Base-by-base conservation (phyloP, 176 grass and related monocot species). In the Oryza punctata region DNA sequence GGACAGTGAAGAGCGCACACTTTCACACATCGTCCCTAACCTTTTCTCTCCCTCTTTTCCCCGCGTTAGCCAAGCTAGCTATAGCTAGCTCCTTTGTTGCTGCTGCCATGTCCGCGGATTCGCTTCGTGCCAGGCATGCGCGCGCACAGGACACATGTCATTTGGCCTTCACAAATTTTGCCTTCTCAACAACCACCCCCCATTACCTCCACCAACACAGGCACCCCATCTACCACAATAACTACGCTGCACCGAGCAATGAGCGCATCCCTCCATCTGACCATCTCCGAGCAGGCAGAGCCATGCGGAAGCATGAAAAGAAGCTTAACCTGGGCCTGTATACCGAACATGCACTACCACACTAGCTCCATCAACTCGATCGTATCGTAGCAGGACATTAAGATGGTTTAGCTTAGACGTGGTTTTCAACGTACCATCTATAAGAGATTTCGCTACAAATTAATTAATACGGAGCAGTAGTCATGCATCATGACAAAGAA, bases 121-220 rank as follows among this genome's bases (percentile, higher is more conserved):
- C 23, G 60, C 46, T 27, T 30, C 24, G 67, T 50, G 74, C 24
- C 12, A 78, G 78, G 63, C 85, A 84, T 88, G 67, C 78, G 68
- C 86, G 15, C 15, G 74, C 74, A 69, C 75, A 73, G 63, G 63
- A 67, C 67, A 73, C 78, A 73, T n/a, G 73, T 15, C 76, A 18
- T 57, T 50, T 77, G 52, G 24, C 44, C 44, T 30, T 73, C 47
- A 50, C 65, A 25, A 67, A 32, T 50, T 38, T 76, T 65, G 60
- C 72, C 88, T 72, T 86, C 74, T 50, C 79, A 86, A 90, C 74
- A 69, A 90, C 84, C 74, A 69, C 67, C 73, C 14, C 49, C 88
- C 83, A 90, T 86, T 82, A 90, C 79, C 78, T 71, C 73, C 78
- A 76, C 78, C 85, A 82, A 87, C 85, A 43, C 78, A 30, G 49